These are phyloP conservation scores for Luvunga scandens DNA, from an alignment of 345 rosid species.

Conservation along the genomic window DNA sequence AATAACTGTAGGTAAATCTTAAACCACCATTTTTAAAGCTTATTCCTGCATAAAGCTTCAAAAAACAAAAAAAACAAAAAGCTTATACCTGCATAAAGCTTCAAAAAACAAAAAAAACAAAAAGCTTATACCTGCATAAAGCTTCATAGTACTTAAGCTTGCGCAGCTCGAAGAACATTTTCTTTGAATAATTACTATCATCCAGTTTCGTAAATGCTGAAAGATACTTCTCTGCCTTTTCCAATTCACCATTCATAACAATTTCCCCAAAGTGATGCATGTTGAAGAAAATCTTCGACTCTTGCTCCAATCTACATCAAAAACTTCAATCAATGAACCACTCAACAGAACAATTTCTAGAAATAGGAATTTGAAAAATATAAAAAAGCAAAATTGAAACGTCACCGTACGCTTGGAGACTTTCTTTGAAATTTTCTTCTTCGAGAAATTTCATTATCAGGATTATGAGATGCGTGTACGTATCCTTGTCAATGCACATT, in stretches of 20 bases:
- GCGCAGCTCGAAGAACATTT: conserved; percentile 26
- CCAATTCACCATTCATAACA: conserved; percentile 29
- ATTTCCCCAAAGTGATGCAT: conserved; percentile 19
- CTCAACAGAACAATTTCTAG: neutral
- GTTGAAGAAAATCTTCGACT: conserved; percentile 31
- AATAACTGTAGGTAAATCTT: neutral
- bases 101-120: too few relatives aligned
- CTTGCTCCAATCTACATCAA: conserved; percentile 34
- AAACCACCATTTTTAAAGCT: neutral
- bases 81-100: too few relatives aligned
- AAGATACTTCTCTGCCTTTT: conserved; percentile 34
- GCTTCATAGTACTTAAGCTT: conserved; percentile 22
- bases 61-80: too few relatives aligned
- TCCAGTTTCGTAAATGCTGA: conserved; percentile 31
- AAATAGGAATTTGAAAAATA: neutral
- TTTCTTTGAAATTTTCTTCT: conserved; percentile 5
- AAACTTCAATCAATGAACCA: neutral
- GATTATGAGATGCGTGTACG: neutral
- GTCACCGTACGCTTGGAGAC: neutral
- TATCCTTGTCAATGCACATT: conserved; percentile 1
- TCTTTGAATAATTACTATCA: conserved; percentile 25
- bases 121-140: conserved; percentile 5
- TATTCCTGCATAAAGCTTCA: too few relatives aligned
- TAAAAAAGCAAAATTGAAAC: neutral
- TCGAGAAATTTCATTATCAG: conserved; percentile 5